These are phyloP conservation scores for Trichoderma sp. DNA, from an alignment of 2,329 filamentous ascomycete genomes.

Conservation along the genomic window DNA sequence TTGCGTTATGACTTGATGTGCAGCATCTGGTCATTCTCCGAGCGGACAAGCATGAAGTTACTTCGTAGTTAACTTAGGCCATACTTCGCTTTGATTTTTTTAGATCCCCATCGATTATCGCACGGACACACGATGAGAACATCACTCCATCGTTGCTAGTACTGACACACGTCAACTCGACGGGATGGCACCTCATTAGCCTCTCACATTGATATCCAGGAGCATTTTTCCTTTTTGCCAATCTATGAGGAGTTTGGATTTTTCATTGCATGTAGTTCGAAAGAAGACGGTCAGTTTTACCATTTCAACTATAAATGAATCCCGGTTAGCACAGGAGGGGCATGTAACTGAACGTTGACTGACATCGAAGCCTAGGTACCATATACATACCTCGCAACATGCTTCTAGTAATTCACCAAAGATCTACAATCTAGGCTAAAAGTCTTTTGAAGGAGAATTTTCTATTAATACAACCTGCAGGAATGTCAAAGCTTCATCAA, in stretches of 20 bases:
- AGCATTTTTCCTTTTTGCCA: too few relatives aligned
- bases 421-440: neutral
- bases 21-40: neutral
- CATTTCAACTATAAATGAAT: neutral
- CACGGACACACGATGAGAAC: neutral
- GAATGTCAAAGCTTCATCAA: neutral
- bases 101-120: neutral
- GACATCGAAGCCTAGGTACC: neutral
- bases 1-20: neutral
- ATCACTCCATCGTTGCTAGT: neutral
- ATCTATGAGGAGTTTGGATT: neutral
- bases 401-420: neutral
- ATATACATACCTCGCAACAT: too few relatives aligned
- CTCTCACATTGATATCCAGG: too few relatives aligned
- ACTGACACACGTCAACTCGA: neutral
- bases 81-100: neutral
- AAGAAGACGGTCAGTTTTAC: neutral
- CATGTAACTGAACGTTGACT: neutral
- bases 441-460: too few relatives aligned
- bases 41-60: too few relatives aligned
- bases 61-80: neutral
- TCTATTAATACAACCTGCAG: neutral
- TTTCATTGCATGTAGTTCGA: neutral
- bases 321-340: neutral
- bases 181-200: neutral